Conservation (phyloP, 75 land plant species). For the Sequoiadendron giganteum region DNA sequence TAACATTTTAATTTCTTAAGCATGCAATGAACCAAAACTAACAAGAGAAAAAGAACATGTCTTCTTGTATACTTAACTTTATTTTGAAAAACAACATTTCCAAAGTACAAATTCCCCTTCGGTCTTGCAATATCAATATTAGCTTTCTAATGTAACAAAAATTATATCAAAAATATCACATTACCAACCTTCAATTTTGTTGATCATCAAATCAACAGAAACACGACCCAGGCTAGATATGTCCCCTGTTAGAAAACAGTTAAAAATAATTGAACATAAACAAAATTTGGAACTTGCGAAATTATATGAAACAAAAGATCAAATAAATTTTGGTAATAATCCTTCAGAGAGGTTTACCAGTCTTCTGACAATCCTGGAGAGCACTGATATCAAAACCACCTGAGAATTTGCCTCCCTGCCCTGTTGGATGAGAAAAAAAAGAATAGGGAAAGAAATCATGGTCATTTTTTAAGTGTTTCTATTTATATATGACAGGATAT, state of each 20-base stretch:
- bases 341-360: slow-evolving; percentile 41
- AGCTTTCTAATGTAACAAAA: not conserved
- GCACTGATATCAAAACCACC: slow-evolving; percentile 94
- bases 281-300: not conserved
- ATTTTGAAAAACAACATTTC: not conserved
- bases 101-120: not conserved
- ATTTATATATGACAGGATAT: not conserved
- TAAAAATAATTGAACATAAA: not conserved
- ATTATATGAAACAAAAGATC: not conserved
- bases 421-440: slow-evolving; percentile 24
- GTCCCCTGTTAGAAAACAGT: slow-evolving; percentile 53
- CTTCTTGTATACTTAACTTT: not conserved
- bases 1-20: not conserved
- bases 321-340: not conserved
- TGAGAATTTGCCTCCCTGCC: slow-evolving; percentile 84
- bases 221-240: slow-evolving; percentile 54
- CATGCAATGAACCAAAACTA: not conserved
- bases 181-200: slow-evolving; percentile 78
- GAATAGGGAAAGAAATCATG: not conserved
- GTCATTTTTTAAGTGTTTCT: not conserved
- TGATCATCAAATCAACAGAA: slow-evolving; percentile 76
- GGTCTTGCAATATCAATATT: not conserved
- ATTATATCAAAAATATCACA: not conserved
- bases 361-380: slow-evolving; percentile 57
- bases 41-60: not conserved